Evolutionary conservation across 768 basidiomycete species (phyloP), one percentile per base, ranked within the genome.

Genomic region (Exsudoporus frostii): DNA sequence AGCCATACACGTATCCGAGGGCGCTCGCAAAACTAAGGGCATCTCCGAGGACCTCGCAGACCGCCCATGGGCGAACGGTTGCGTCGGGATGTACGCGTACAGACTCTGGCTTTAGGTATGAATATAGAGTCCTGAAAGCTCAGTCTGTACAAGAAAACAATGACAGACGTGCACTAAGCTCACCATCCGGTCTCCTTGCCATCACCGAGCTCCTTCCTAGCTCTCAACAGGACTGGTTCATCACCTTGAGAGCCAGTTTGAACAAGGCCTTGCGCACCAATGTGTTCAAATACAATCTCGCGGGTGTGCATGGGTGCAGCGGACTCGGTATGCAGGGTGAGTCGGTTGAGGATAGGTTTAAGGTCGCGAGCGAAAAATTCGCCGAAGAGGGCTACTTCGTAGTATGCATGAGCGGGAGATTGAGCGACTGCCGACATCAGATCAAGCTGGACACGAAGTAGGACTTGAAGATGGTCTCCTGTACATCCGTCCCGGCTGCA

Each of bases 41-140:
- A 66, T 93, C 88, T 1, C 90, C 90, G 24, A 82, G 76, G 20
- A 92, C 85, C 62, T 89, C 81, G 55, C 84, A 86, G 30, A 82
- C 86, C 14, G 88, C 85, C 85, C 90, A 92, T 10, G 91, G 88
- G 45, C 90, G 79, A 43, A 93, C 90, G 4, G 91, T 93, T 1
- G 90, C 89, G 65, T 92, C 89, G 10, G 90, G 90, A 60, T 92
- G 86, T 15, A 86, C 84, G 41, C 90, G 81, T 11, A 83, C 83
- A n/a, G 86, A 85, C 67, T 92, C 90, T 46, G 91, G 90, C 65
- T 90, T 90, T 51, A 90, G 73, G 65, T 87, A 89, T 22, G 90
- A 88, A 66, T 85, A 90, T 15, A 93, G 68, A 9, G 84, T 74
- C 90, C 88, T 91, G 44, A 29, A 41, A 34, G 51, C 48, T 45